Evolutionary conservation across 176 grass and related monocot genomes (phyloP).

Genomic region (Aegilops longissima): DNA sequence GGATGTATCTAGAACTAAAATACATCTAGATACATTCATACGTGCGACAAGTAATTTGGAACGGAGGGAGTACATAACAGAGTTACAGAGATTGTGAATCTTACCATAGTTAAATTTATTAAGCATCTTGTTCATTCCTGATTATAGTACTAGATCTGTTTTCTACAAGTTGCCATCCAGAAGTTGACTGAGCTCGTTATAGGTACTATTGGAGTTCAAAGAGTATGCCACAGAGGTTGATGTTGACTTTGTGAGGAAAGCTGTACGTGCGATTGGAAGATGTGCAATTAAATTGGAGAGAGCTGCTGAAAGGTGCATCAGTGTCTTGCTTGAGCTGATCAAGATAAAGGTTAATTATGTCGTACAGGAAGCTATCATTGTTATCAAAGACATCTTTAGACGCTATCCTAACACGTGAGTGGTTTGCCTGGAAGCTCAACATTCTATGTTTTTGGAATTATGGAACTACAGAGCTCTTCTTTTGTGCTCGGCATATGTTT

Average conservation of each 20-base stretch:
- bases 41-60: too few relatives aligned
- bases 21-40: too few relatives aligned
- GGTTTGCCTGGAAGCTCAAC: conserved; percentile 8
- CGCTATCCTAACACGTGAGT: conserved; percentile 99
- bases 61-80: too few relatives aligned
- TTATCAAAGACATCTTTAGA: conserved; percentile 99
- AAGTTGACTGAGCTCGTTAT: conserved; percentile 33
- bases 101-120: background rate
- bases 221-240: conserved; percentile 99
- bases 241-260: conserved; percentile 98
- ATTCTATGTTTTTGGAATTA: background rate
- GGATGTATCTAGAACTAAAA: too few relatives aligned
- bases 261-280: conserved; percentile 96
- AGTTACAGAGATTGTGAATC: background rate
- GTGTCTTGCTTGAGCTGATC: conserved; percentile 96
- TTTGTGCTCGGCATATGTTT: background rate
- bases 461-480: background rate
- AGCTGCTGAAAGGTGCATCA: conserved; percentile 94
- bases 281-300: conserved; percentile 98
- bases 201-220: conserved; percentile 98
- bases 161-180: conserved; percentile 25
- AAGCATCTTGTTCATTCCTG: conserved; percentile 7
- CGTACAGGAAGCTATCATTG: conserved; percentile 99
- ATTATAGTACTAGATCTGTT: conserved; percentile 15
- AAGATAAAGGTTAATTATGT: conserved; percentile 99